Evolutionary conservation across 495 filamentous ascomycete genomes (phyloP).

Genomic region (Aspergillus affinis): DNA sequence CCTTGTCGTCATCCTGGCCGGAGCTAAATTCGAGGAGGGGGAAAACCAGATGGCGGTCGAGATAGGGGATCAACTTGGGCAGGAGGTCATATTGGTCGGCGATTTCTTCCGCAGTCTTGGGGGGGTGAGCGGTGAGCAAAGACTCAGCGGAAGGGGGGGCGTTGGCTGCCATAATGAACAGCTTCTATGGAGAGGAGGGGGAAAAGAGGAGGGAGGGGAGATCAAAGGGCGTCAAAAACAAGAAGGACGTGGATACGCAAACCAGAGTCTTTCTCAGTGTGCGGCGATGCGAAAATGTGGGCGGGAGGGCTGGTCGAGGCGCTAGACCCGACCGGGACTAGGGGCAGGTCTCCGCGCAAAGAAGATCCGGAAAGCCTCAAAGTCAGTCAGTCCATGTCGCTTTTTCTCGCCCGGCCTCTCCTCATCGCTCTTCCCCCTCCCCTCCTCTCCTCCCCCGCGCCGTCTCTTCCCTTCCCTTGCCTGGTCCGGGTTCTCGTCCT

Average conservation of each 20-base stretch:
- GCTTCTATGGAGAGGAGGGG: slow-evolving; percentile 19
- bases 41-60: slow-evolving; percentile 95
- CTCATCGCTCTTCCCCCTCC: slow-evolving; percentile 7
- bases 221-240: neutral
- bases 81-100: slow-evolving; percentile 75
- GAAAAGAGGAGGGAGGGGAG: slow-evolving; percentile 15
- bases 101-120: slow-evolving; percentile 53
- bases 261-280: slow-evolving; percentile 22
- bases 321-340: slow-evolving; percentile 37
- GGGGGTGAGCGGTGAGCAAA: slow-evolving; percentile 50
- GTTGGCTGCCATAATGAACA: slow-evolving; percentile 65
- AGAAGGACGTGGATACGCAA: slow-evolving; percentile 3
- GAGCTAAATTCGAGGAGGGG: slow-evolving; percentile 84
- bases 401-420: slow-evolving; percentile 3
- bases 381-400: slow-evolving; percentile 12
- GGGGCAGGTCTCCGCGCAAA: slow-evolving; percentile 27
- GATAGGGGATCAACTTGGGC: slow-evolving; percentile 83
- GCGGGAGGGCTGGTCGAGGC: slow-evolving; percentile 37
- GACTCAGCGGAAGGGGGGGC: slow-evolving; percentile 51
- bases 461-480: neutral
- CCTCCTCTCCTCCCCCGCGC: slow-evolving; percentile 8
- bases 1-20: slow-evolving; percentile 58
- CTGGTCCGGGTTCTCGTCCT: too few relatives aligned
- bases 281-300: slow-evolving; percentile 42
- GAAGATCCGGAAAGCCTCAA: slow-evolving; percentile 21